phyloP scores from a whole-genome alignment of 805 yeast species.

The Starmera dryadoides region DNA sequence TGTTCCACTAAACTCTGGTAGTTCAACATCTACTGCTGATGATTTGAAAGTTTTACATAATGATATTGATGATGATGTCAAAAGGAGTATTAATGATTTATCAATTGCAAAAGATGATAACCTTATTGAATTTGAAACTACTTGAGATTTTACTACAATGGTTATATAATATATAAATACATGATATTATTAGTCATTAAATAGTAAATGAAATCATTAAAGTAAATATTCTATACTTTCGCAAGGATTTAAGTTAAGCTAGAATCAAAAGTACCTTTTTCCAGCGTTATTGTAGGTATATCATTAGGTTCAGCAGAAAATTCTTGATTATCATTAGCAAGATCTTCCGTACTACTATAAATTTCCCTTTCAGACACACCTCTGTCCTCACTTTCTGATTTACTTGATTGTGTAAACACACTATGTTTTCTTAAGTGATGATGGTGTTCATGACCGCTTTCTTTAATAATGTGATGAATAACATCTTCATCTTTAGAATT shows the following conservation, averaged over 20 bases:
- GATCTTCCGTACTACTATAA: background rate
- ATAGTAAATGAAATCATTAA: too few relatives aligned
- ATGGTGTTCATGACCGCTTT: background rate
- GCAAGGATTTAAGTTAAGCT: too few relatives aligned
- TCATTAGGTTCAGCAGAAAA: too few relatives aligned
- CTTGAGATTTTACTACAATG: too few relatives aligned
- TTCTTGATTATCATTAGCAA: too few relatives aligned
- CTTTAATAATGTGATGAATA: background rate
- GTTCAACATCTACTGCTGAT: conserved; percentile 6
- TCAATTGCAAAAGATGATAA: conserved; percentile 12
- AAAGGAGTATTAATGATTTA: conserved; percentile 5
- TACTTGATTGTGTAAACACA: too few relatives aligned
- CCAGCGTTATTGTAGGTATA: too few relatives aligned
- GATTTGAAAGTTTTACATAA: conserved; percentile 25
- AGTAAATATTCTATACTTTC: too few relatives aligned
- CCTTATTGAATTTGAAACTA: conserved; percentile 37
- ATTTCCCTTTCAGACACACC: background rate
- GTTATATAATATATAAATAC: too few relatives aligned
- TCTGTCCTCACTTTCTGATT: too few relatives aligned
- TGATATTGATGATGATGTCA: conserved; percentile 9
- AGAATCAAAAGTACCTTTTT: too few relatives aligned
- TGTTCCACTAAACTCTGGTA: conserved; percentile 13
- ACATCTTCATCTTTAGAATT: background rate
- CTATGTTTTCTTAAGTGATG: background rate
- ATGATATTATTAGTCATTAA: too few relatives aligned